These are phyloP conservation scores for Zygosaccharomyces pseudobailii DNA, from an alignment of 1,139 yeast species.

Conservation along the genomic window DNA sequence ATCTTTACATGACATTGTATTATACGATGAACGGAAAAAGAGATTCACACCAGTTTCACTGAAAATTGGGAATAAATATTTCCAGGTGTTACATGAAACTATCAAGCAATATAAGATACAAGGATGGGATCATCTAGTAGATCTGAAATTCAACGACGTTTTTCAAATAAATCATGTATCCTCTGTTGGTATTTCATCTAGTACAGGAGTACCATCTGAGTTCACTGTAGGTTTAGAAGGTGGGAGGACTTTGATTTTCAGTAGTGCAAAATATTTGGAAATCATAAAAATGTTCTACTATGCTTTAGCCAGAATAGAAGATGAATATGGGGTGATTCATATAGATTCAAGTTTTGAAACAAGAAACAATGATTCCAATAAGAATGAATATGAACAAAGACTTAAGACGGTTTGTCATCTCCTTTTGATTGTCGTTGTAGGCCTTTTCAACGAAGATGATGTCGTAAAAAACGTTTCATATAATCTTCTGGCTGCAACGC, in stretches of 20 bases:
- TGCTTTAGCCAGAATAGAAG: conserved; percentile 49
- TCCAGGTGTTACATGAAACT: conserved; percentile 48
- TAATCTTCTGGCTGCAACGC: conserved; percentile 57
- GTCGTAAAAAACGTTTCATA: conserved; percentile 64
- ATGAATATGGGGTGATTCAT: conserved; percentile 33
- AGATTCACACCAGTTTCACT: conserved; percentile 53
- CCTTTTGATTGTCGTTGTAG: conserved; percentile 62
- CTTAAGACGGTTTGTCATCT: conserved; percentile 46
- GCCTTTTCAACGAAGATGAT: conserved; percentile 55
- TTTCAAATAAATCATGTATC: conserved; percentile 48
- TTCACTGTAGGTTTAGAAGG: conserved; percentile 52
- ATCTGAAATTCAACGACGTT: conserved; percentile 48
- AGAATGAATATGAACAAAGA: conserved; percentile 16
- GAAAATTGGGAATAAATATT: conserved; percentile 64
- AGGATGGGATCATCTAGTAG: conserved; percentile 23
- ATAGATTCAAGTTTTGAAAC: neutral
- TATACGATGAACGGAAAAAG: conserved; percentile 42
- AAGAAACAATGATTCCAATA: conserved; percentile 2
- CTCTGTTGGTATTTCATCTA: conserved; percentile 49
- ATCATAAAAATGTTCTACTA: conserved; percentile 66
- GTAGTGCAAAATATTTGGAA: conserved; percentile 60
- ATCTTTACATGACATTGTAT: conserved; percentile 32
- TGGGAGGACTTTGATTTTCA: conserved; percentile 45
- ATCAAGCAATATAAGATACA: conserved; percentile 38
- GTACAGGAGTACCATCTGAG: conserved; percentile 49